phyloP scores from a whole-genome alignment of 2,329 filamentous ascomycete species.

The Mariannaea elegans region DNA sequence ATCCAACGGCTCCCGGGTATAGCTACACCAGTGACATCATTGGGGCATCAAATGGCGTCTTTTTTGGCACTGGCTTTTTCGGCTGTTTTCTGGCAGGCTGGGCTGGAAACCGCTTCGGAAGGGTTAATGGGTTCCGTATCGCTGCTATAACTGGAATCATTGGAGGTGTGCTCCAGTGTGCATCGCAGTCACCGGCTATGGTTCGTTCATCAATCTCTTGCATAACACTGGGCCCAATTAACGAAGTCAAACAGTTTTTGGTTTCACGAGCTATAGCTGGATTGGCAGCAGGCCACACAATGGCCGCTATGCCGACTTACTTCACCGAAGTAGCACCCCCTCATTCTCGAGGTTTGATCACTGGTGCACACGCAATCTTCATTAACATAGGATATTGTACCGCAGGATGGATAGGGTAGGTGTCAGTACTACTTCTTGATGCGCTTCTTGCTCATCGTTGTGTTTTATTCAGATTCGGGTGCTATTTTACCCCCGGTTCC shows the following conservation, averaged over 20 bases:
- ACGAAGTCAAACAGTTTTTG: constrained; percentile 1
- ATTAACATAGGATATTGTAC: constrained; percentile 9
- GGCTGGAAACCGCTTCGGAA: constrained; percentile 12
- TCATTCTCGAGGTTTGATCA: constrained; percentile 8
- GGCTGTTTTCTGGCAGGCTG: constrained; percentile 10
- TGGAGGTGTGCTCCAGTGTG: constrained; percentile 7
- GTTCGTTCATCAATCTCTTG: not conserved
- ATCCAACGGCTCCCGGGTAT: constrained; percentile 1
- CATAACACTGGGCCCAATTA: not conserved
- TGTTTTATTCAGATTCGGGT: not conserved
- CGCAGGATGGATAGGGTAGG: constrained; percentile 10
- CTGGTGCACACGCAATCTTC: constrained; percentile 12
- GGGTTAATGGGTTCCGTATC: constrained; percentile 10
- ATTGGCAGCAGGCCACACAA: constrained; percentile 10
- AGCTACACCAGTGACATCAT: constrained; percentile 6
- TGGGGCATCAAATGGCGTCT: constrained; percentile 7
- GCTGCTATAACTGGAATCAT: constrained; percentile 6
- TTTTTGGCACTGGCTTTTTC: constrained; percentile 11
- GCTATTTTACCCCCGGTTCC: constrained; percentile 1
- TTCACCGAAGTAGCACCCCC: constrained; percentile 10
- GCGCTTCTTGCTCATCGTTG: not conserved
- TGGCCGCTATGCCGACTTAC: constrained; percentile 12
- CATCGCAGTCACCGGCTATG: constrained; percentile 8
- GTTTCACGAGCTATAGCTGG: constrained; percentile 1
- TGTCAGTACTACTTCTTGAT: not conserved